Evolutionary conservation across 2,329 filamentous ascomycete genomes (phyloP), one percentile per base, ranked within the genome.

Genomic region (Fusarium praegraminearum): DNA sequence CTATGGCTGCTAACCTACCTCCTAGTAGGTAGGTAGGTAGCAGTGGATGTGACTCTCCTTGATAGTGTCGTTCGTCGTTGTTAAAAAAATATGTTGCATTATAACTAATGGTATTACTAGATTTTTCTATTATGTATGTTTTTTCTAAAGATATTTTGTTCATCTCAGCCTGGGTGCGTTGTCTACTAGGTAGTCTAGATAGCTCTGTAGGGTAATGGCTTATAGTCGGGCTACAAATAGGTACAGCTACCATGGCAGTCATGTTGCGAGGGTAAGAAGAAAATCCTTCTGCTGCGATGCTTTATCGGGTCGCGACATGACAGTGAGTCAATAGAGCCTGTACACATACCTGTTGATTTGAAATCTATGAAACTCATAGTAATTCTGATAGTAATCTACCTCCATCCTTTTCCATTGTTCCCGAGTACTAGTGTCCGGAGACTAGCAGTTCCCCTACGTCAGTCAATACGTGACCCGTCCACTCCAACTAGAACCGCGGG

Each of bases 381-480:
- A 32, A 32, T 11, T 24, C 15, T 22, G 44, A 28, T 12, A 20
- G 20, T 32, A 57, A 44, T 40, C 47, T 57, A 43, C 57, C 57
- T 54, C 33, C 49, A 50, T 24, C 22, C 33, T 20, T 45, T 40
- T 30, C 28, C 11, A 30, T 30, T 40, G 33, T 38, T 44, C 43
- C 60, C 54, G 61, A 68, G 61, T 73, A 72, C 70, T 69, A n/a
- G n/a, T n/a, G n/a, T n/a, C n/a, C n/a, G n/a, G n/a, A 75, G 62
- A 63, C 66, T 74, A 75, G 62, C 70, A 69, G 26, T 49, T 32
- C n/a, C 50, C 62, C 33, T 66, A 57, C 68, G 46, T 62, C 56
- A 61, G 55, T 52, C 35, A 11, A 41, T 62, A 62, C 40, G 49
- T 65, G 57, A 64, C 53, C 58, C 49, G 57, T 61, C 58, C 57